Conservation (phyloP, 305 asterid genomes). For the Fraxinus albicans region DNA sequence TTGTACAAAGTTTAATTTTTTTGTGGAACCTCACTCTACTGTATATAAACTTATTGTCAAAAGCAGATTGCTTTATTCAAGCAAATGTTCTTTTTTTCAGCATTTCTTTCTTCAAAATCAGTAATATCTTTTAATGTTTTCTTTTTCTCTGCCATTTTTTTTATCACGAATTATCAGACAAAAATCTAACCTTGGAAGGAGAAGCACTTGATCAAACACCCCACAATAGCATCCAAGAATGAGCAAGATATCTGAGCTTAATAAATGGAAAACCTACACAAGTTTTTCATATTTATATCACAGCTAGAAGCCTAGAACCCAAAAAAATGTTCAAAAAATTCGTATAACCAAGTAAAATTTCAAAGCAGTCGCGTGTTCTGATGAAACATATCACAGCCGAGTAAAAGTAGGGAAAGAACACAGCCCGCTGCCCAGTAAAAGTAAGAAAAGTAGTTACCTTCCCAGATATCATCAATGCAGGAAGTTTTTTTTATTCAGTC, state of each 20-base stretch:
- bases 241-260: background rate
- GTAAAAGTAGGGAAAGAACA: background rate
- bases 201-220: background rate
- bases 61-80: background rate
- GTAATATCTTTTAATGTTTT: background rate
- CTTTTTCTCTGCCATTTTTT: background rate
- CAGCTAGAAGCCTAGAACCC: background rate
- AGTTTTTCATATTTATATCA: background rate
- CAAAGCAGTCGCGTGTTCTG: background rate
- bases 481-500: background rate
- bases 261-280: background rate
- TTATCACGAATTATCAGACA: background rate
- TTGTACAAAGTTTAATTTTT: background rate
- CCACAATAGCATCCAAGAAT: background rate
- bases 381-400: background rate
- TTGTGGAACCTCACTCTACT: background rate
- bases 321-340: background rate
- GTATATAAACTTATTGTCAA: background rate
- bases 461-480: background rate
- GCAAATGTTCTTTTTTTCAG: background rate
- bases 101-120: background rate
- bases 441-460: background rate
- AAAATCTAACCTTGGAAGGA: background rate
- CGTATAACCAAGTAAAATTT: background rate
- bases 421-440: background rate